A percentile compares a stretch with the other conserved stretches of the same genome.
These are phyloP conservation scores for Nakazawaea siamensis DNA, from an alignment of 805 yeast species.

Conservation along the genomic window DNA sequence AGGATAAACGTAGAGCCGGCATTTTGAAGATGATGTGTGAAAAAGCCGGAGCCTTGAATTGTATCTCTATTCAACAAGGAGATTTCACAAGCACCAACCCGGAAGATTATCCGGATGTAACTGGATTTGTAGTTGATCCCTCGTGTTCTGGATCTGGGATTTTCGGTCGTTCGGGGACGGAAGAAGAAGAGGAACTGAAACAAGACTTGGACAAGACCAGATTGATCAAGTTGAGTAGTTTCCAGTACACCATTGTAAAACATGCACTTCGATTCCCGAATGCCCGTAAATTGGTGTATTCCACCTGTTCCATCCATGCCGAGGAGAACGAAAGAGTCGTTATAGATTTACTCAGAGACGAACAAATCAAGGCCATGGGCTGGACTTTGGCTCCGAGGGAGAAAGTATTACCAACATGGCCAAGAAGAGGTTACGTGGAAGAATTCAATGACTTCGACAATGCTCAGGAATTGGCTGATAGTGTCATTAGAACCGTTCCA, in stretches of 20 bases:
- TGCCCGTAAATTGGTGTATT: constrained; percentile 75
- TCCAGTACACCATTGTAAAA: constrained; percentile 80
- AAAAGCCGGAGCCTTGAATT: constrained; percentile 56
- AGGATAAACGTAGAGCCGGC: constrained; percentile 66
- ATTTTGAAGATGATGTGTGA: constrained; percentile 69
- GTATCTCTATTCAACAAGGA: constrained; percentile 33
- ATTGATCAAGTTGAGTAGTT: constrained; percentile 67
- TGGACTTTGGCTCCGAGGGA: constrained; percentile 63
- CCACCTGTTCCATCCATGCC: constrained; percentile 92
- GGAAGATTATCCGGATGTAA: constrained; percentile 49
- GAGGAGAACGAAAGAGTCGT: constrained; percentile 94
- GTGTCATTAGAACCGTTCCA: constrained; percentile 81
- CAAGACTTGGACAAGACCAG: constrained; percentile 42
- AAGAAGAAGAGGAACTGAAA: constrained; percentile 36
- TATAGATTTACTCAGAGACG: constrained; percentile 61
- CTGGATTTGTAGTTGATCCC: constrained; percentile 89
- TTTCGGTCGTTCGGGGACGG: constrained; percentile 77
- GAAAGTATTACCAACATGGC: constrained; percentile 78
- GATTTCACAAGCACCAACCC: constrained; percentile 64
- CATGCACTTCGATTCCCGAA: constrained; percentile 82
- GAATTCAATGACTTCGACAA: constrained; percentile 51
- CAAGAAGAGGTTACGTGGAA: constrained; percentile 67
- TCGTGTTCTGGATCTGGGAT: constrained; percentile 98
- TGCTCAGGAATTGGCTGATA: constrained; percentile 60
- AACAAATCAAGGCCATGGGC: constrained; percentile 53